Base-by-base conservation (phyloP, 306 rosid species). In the Rubus idaeus region DNA sequence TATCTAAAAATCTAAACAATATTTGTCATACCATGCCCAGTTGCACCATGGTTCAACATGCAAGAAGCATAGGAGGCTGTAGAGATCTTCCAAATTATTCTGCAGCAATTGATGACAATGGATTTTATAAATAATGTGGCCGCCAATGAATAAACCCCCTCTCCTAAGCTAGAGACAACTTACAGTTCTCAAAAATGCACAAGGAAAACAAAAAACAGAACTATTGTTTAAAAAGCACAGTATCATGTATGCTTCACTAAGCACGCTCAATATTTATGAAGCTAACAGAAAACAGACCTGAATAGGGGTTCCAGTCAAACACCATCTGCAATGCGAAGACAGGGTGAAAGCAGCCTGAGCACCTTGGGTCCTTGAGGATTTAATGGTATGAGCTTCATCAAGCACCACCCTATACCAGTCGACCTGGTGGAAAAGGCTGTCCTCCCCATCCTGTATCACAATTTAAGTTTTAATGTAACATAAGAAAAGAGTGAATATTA, bases 1-100 rank as follows among this genome's bases (percentile, higher is more conserved):
- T 14, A 50, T 5, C 12, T 55, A 6, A 11, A 51, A 56, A 8
- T 45, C 46, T 17, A 58, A 84, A 64, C 64, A 64, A 51, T 55
- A 20, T 74, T 37, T 57, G 77, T 49, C 88, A 53, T 88, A 93
- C 98, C 97, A 93, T 49, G 87, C 84, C 91, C 85, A 89, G 74
- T 82, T 91, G 91, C 97, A 88, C 98, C 97, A 93, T 65, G 97
- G 98, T 79, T 93, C 96, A 78, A 90, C 92, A 45, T 85, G 92
- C 91, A 93, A 82, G 89, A 93, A 93, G 84, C 88, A 76, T 51
- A 91, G 52, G 75, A 93, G 92, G 82, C 98, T 88, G 85, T 66
- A 91, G 76, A 93, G 86, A 77, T 93, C 98, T 86, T 93, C 98
- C 82, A 93, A 82, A 77, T 85, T 88, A 80, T 93, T 93, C 97